Conservation (phyloP, 108 stramenopile species). For the Cyclotella atomus region DNA sequence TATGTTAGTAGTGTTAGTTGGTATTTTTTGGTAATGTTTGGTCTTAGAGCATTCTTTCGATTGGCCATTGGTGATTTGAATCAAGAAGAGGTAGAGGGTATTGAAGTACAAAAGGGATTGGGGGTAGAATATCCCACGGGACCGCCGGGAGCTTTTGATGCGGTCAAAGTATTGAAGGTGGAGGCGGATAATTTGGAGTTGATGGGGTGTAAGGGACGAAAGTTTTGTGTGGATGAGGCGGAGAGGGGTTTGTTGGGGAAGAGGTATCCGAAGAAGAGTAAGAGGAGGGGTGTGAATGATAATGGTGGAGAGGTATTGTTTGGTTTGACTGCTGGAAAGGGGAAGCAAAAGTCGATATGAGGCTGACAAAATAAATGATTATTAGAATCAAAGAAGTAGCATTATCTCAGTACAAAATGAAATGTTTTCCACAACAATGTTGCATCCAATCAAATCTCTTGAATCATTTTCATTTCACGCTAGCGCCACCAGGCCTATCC, state of each 20-base stretch:
- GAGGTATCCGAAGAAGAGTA: conserved; percentile 71
- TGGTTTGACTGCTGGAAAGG: conserved; percentile 4
- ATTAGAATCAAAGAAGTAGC: neutral
- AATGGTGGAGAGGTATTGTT: conserved; percentile 44
- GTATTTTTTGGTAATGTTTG: conserved; percentile 99
- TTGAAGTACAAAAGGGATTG: conserved; percentile 53
- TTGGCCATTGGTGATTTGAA: conserved; percentile 90
- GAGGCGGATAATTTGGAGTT: conserved; percentile 92
- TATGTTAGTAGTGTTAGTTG: conserved; percentile 93
- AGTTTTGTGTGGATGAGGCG: conserved; percentile 67
- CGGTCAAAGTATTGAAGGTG: conserved; percentile 51
- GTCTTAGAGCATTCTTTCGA: conserved; percentile 89
- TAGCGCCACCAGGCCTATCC: conserved; percentile 4
- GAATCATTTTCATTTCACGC: neutral
- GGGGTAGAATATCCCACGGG: conserved; percentile 48
- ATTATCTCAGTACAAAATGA: too few relatives aligned
- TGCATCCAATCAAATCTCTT: neutral
- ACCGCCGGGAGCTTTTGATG: conserved; percentile 71
- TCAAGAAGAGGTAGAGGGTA: conserved; percentile 64
- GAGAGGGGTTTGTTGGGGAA: conserved; percentile 78
- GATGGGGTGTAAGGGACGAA: conserved; percentile 62
- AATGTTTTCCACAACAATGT: too few relatives aligned
- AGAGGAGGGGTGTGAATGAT: conserved; percentile 13
- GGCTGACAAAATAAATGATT: neutral
- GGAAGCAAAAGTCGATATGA: neutral